These are phyloP conservation scores for Eimeria praecox DNA, from an alignment of 169 alveolate genomes.

Conservation along the genomic window DNA sequence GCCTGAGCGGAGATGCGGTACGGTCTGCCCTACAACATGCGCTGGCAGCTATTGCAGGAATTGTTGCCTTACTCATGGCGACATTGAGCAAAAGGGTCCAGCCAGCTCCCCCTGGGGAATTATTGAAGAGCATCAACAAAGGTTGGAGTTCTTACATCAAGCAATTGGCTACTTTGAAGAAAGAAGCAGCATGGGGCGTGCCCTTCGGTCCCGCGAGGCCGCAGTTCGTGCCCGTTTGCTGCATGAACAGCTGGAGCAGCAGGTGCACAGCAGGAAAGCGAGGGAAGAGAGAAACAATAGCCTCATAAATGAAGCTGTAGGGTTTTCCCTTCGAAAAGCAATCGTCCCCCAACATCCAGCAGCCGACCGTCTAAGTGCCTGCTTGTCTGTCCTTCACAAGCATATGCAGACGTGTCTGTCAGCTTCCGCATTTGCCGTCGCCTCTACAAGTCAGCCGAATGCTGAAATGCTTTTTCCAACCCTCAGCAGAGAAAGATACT, in stretches of 20 bases:
- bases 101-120: constrained; percentile 17
- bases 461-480: constrained; percentile 17
- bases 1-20: background rate
- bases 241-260: constrained; percentile 51
- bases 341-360: constrained; percentile 14
- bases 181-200: constrained; percentile 53
- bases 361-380: constrained; percentile 31
- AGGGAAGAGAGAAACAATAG: constrained; percentile 36
- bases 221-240: constrained; percentile 62
- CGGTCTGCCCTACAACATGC: background rate
- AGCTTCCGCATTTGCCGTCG: constrained; percentile 49
- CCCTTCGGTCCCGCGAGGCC: constrained; percentile 69
- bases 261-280: background rate
- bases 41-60: background rate
- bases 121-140: constrained; percentile 47
- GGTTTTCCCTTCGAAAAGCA: constrained; percentile 8
- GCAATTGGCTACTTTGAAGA: constrained; percentile 65
- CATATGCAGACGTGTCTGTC: constrained; percentile 50
- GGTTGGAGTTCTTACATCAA: constrained; percentile 46
- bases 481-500: background rate
- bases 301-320: constrained; percentile 53
- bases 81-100: background rate
- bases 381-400: constrained; percentile 55
- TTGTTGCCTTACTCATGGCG: background rate
- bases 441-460: constrained; percentile 65